Conservation (phyloP, 192 early-diverging fungal genomes). For the Lobosporangium transversale region DNA sequence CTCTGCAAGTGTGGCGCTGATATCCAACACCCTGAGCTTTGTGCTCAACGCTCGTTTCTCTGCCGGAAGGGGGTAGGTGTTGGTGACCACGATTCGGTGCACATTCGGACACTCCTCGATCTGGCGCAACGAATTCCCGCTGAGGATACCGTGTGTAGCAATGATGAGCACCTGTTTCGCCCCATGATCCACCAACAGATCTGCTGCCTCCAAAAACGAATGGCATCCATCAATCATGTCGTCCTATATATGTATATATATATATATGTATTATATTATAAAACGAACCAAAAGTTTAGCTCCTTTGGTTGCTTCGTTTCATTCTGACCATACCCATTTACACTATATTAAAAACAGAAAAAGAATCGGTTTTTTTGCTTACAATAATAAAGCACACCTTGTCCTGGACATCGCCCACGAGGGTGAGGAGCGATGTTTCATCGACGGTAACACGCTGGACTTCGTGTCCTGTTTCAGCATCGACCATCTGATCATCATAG, state of each 20-base stretch:
- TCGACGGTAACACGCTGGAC: conserved; percentile 41
- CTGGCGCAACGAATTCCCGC: conserved; percentile 84
- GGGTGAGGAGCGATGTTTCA: conserved; percentile 72
- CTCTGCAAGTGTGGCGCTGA: conserved; percentile 91
- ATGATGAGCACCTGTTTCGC: conserved; percentile 89
- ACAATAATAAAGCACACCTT: conserved; percentile 88
- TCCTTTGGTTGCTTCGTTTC: no score
- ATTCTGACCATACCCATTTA: no score
- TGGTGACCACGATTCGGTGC: conserved; percentile 87
- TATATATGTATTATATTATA: no score
- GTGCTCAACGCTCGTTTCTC: conserved; percentile 74
- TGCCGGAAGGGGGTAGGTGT: conserved; percentile 82
- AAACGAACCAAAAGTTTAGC: no score
- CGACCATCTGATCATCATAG: conserved; percentile 55
- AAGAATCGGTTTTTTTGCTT: conserved; percentile 1
- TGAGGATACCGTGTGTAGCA: conserved; percentile 95
- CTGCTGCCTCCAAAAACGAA: conserved; percentile 93
- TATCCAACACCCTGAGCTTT: conserved; percentile 89
- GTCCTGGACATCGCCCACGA: conserved; percentile 92
- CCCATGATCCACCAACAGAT: conserved; percentile 84
- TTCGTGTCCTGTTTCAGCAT: conserved; percentile 61
- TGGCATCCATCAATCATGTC: conserved; percentile 93
- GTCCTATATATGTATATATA: no score
- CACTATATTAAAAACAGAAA: no score
- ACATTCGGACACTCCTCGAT: conserved; percentile 85